These are phyloP conservation scores for Clonostachys chloroleuca DNA, from an alignment of 2,329 filamentous ascomycete genomes.

Conservation along the genomic window DNA sequence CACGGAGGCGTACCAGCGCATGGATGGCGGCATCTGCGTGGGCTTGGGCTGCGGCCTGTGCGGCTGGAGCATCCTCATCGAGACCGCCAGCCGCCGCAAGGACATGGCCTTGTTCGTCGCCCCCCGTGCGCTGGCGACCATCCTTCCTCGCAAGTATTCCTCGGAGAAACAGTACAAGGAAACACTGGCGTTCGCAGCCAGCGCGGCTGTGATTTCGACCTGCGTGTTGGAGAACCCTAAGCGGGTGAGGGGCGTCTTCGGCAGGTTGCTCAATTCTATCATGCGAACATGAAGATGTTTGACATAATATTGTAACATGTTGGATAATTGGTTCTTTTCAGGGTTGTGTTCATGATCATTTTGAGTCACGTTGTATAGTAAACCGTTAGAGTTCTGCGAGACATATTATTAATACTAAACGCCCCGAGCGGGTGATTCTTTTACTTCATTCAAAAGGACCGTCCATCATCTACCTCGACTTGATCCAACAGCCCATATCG, in stretches of 20 bases:
- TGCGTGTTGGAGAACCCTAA: conserved; percentile 57
- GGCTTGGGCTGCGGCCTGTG: conserved; percentile 69
- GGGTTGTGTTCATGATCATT: too few relatives aligned
- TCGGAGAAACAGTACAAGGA: conserved; percentile 62
- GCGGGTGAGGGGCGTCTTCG: conserved; percentile 65
- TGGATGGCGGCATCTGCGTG: conserved; percentile 65
- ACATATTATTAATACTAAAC: too few relatives aligned
- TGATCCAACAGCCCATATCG: too few relatives aligned
- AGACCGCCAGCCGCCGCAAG: conserved; percentile 59
- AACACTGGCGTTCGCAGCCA: conserved; percentile 60
- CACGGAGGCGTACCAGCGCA: conserved; percentile 36
- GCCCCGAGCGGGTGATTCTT: too few relatives aligned
- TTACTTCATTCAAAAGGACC: too few relatives aligned
- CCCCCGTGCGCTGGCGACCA: conserved; percentile 69
- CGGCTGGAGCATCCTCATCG: conserved; percentile 77
- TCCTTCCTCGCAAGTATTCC: conserved; percentile 67
- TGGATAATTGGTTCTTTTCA: too few relatives aligned
- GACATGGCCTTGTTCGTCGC: conserved; percentile 80
- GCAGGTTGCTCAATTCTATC: conserved; percentile 50
- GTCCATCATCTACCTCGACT: too few relatives aligned
- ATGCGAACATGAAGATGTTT: conserved; percentile 25
- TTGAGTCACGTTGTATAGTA: too few relatives aligned
- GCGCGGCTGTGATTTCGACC: conserved; percentile 67
- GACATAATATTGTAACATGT: neutral
- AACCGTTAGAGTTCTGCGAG: too few relatives aligned